phyloP scores from a whole-genome alignment of 805 yeast species.

The Hanseniaspora vineae region DNA sequence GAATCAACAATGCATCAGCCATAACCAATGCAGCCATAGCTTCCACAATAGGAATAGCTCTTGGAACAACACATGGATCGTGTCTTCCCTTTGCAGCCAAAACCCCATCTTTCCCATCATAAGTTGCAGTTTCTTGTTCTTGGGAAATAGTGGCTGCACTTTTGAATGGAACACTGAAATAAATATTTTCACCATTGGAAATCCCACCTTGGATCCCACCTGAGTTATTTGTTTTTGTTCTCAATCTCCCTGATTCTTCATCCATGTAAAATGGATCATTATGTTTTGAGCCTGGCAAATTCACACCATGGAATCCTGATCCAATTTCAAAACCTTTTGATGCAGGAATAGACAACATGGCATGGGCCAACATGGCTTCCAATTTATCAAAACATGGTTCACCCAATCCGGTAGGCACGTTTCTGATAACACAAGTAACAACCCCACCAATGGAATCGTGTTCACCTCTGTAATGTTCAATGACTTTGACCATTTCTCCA shows the following conservation, averaged over 20 bases:
- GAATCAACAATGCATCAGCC: constrained; percentile 76
- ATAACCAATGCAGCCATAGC: constrained; percentile 94
- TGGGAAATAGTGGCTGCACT: constrained; percentile 96
- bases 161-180: constrained; percentile 91
- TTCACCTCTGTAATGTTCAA: constrained; percentile 73
- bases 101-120: constrained; percentile 78
- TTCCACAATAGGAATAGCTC: constrained; percentile 97
- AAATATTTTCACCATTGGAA: constrained; percentile 89
- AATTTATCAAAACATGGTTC: constrained; percentile 96
- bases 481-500: constrained; percentile 71
- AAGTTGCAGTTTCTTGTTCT: constrained; percentile 79
- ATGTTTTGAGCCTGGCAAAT: constrained; percentile 85
- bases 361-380: constrained; percentile 92
- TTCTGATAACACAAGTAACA: constrained; percentile 92
- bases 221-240: constrained; percentile 81
- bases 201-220: constrained; percentile 99
- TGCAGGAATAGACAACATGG: constrained; percentile 95
- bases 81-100: constrained; percentile 96
- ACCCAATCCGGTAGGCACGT: constrained; percentile 90
- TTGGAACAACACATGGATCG: constrained; percentile 95
- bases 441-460: constrained; percentile 96
- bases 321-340: constrained; percentile 98
- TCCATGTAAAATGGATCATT: constrained; percentile 74
- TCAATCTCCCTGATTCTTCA: constrained; percentile 46
- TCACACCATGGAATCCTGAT: constrained; percentile 85